Evolutionary conservation across 306 rosid genomes (phyloP).

Genomic region (Sindora glabra): DNA sequence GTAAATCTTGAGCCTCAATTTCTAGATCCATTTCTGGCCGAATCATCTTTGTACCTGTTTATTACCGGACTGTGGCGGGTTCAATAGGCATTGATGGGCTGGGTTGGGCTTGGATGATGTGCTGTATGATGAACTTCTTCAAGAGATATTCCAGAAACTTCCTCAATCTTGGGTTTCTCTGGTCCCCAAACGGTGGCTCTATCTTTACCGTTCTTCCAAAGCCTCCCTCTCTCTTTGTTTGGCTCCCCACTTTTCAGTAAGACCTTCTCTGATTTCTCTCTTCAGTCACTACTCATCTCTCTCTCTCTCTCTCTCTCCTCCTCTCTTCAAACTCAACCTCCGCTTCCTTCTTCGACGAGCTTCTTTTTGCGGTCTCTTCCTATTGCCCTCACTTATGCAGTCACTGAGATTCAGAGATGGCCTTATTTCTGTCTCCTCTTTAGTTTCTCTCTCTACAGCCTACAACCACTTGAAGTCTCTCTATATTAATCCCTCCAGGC

Average conservation of each 20-base stretch:
- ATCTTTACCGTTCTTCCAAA: conserved; percentile 55
- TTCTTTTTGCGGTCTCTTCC: conserved; percentile 35
- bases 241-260: conserved; percentile 12
- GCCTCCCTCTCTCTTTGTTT: conserved; percentile 61
- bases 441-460: conserved; percentile 50
- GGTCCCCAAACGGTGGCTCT: conserved; percentile 86
- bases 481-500: conserved; percentile 46
- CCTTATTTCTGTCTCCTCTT: conserved; percentile 53
- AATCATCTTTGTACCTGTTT: too few species aligned
- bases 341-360: conserved; percentile 12
- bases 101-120: conserved; percentile 43
- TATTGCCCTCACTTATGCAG: conserved; percentile 34
- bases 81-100: too few species aligned
- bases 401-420: conserved; percentile 37
- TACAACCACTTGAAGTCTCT: conserved; percentile 51
- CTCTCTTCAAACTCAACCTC: conserved; percentile 23
- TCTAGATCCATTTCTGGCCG: too few species aligned
- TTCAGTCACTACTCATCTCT: conserved; percentile 60
- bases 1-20: too few species aligned
- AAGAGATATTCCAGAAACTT: conserved; percentile 64
- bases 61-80: too few species aligned
- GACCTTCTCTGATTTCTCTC: conserved; percentile 38
- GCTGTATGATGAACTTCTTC: conserved; percentile 69
- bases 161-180: conserved; percentile 55
- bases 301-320: conserved; percentile 45